Conservation (phyloP, 768 basidiomycete genomes). For the Boletus subparvulus region DNA sequence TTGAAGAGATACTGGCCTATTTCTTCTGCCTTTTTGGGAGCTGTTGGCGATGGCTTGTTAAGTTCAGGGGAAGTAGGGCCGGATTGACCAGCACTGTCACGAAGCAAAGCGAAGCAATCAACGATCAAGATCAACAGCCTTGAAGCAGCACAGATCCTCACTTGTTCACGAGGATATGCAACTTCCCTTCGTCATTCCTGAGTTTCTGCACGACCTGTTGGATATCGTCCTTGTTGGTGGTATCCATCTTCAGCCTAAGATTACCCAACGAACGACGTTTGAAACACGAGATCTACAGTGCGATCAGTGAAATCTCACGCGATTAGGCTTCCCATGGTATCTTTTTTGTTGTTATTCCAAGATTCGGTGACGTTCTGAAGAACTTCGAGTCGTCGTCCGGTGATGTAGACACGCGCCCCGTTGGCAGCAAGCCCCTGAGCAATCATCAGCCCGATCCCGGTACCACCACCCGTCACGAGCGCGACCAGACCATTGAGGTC, state of each 20-base stretch:
- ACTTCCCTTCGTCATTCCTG: conserved; percentile 50
- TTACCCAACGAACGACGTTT: not conserved
- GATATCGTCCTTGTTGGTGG: conserved; percentile 69
- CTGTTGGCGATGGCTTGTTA: conserved; percentile 51
- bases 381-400: conserved; percentile 64
- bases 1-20: conserved; percentile 70
- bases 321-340: conserved; percentile 48
- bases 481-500: conserved; percentile 58
- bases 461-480: conserved; percentile 50
- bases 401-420: conserved; percentile 81
- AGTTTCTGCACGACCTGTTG: conserved; percentile 44
- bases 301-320: conserved; percentile 46
- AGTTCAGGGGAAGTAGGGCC: conserved; percentile 66
- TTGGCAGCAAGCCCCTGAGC: conserved; percentile 70
- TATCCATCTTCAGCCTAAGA: conserved; percentile 65
- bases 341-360: conserved; percentile 42
- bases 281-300: not conserved
- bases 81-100: conserved; percentile 65
- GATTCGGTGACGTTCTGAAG: conserved; percentile 55
- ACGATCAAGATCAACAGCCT: not conserved
- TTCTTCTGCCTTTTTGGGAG: conserved; percentile 62
- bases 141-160: conserved; percentile 30
- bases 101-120: not conserved
- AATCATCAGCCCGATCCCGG: conserved; percentile 63
- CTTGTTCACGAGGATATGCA: conserved; percentile 86